Conservation (phyloP, 75 land plant genomes). For the Isoetes taiwanensis region DNA sequence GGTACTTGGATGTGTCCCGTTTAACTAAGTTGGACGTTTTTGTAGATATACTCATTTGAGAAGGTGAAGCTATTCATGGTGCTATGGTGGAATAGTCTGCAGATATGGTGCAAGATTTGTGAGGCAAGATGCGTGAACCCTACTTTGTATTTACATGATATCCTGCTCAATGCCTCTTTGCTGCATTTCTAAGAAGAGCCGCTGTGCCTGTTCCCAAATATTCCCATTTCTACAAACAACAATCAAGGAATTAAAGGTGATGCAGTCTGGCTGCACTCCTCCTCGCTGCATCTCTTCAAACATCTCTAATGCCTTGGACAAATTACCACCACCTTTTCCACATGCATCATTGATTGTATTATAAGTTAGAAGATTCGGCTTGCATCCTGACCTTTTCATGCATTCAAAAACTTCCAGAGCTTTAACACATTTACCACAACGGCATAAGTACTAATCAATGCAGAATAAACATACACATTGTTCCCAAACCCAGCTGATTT, state of each 20-base stretch:
- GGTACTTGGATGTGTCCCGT: too few species aligned
- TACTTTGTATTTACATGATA: too few species aligned
- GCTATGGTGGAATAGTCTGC: too few species aligned
- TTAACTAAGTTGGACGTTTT: too few species aligned
- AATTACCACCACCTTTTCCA: conserved; percentile 75
- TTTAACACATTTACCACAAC: conserved; percentile 49
- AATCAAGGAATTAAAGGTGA: conserved; percentile 83
- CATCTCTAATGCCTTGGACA: conserved; percentile 31
- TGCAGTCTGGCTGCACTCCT: conserved; percentile 82
- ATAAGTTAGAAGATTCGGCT: conserved; percentile 76
- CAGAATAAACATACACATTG: conserved; percentile 70
- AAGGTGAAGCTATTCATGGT: too few species aligned
- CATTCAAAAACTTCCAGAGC: conserved; percentile 57
- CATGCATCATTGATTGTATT: conserved; percentile 93
- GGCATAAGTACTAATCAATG: conserved; percentile 75
- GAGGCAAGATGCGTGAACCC: too few species aligned
- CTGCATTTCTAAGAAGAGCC: conserved; percentile 65
- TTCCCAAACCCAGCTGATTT: conserved; percentile 59
- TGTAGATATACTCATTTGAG: too few species aligned
- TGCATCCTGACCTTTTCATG: conserved; percentile 60
- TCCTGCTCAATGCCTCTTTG: conserved; percentile 68
- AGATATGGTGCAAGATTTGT: too few species aligned
- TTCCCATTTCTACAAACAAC: conserved; percentile 76
- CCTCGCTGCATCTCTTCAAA: conserved; percentile 66
- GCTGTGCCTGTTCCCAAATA: conserved; percentile 58